Evolutionary conservation across 1,284 basidiomycete genomes (phyloP), one percentile per base, ranked within the genome.

Genomic region (Pyrrhoderma noxium): DNA sequence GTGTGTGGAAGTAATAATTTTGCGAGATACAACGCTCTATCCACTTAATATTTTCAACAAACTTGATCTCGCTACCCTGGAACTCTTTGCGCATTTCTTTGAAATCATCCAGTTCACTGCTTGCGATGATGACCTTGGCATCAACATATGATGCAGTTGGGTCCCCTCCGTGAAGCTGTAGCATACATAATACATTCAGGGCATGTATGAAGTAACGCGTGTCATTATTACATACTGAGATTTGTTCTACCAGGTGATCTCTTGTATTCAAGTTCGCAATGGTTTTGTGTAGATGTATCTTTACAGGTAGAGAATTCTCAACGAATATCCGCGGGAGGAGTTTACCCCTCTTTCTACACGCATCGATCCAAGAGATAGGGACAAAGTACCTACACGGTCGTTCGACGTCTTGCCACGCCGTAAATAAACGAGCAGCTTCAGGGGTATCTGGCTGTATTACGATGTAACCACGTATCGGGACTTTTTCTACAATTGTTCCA

Each of bases 21-120:
- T 73, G 79, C 58, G 85, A 83, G 37, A 88, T 77, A 56, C 85
- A 89, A 59, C 81, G 82, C 65, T 86, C 85, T 42, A 89, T 80
- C 87, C 87, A 89, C 18, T 85, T 65, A 59, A 83, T 80, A 13
- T 83, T 83, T 57, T 89, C 87, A 43, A 89, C 78, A 57, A 82
- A 83, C 64, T 84, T 88, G 43, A 79, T 73, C 1, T 77, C 68
- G 34, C 79, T 70, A 39, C 75, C 75, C 65, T 87, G 80, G 58
- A 82, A 81, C 0, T 72, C 74, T 60, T 82, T 84, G 54, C 87
- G 75, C 16, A 89, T 74, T 56, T 80, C 76, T 16, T 77, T 71
- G 57, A 86, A 89, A 2, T 81, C 73, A 21, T 85, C 81, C 0
- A 82, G 85, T 55, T 80, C 79, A 2, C 83, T 82, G 62, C 88